Evolutionary conservation across 495 filamentous ascomycete genomes (phyloP).

Genomic region (Aspergillus sclerotiicarbonarius): DNA sequence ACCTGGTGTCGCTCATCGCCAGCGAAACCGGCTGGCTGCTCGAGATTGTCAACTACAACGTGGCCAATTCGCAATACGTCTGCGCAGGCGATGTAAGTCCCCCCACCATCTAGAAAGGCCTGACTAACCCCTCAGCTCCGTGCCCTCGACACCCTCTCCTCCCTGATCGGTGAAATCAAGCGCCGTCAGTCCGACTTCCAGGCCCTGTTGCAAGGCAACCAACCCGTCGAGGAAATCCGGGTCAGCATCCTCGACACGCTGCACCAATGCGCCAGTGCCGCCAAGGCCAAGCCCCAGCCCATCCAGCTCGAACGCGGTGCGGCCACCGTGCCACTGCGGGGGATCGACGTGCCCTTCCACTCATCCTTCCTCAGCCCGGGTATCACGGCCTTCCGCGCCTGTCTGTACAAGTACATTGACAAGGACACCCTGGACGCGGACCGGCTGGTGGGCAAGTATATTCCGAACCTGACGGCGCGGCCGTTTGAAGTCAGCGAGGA

Average conservation of each 20-base stretch:
- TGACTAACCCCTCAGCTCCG: not conserved
- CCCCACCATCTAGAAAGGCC: not conserved
- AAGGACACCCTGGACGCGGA: constrained; percentile 9
- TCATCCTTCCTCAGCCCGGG: constrained; percentile 6
- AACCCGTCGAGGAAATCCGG: not conserved
- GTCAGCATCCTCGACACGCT: not conserved
- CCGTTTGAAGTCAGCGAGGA: constrained; percentile 12
- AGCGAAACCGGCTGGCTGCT: constrained; percentile 6
- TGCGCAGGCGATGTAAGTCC: constrained; percentile 6
- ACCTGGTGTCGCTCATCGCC: constrained; percentile 1
- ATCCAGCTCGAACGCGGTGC: not conserved
- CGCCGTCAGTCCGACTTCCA: not conserved
- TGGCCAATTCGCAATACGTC: constrained; percentile 2
- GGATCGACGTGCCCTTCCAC: constrained; percentile 8
- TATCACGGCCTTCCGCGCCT: constrained; percentile 16
- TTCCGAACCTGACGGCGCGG: constrained; percentile 20
- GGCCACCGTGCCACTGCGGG: constrained; percentile 2
- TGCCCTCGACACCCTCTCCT: not conserved
- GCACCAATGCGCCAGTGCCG: not conserved
- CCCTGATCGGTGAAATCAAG: not conserved
- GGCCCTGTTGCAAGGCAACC: not conserved
- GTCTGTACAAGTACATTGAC: constrained; percentile 12
- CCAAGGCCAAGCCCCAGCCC: not conserved
- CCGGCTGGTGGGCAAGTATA: constrained; percentile 14
- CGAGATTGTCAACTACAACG: constrained; percentile 8